Evolutionary conservation across 2,329 filamentous ascomycete genomes (phyloP), one percentile per base, ranked within the genome.

Genomic region (Magnaporthiopsis poae): DNA sequence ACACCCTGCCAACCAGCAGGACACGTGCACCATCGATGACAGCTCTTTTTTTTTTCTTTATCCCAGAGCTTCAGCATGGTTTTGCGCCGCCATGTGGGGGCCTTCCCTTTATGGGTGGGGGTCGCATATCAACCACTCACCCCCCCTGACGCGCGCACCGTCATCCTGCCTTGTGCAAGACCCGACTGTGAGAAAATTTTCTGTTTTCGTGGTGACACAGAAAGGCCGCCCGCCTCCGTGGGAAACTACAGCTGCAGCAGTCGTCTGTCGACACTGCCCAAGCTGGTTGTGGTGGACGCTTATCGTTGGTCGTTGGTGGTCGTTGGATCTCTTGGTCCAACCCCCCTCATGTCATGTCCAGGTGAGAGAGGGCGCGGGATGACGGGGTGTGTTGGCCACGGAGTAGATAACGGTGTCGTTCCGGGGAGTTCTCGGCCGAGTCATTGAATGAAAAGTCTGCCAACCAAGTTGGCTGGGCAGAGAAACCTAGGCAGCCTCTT

Each of bases 41-140:
- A 65, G 64, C 64, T 65, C 59, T 46, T 33, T 65, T 12, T 36
- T 12, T 36, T 36, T 36, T 35, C 5, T 7, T 7, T n/a, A 1
- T 52, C 18, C 46, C 46, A 56, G 46, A 3, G 46, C 46, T 56
- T 56, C n/a, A 8, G n/a, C 46, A 56, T 56, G 27, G 68, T 35
- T 36, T 36, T 67, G 65, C 66, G 68, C 66, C 65, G 66, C 67
- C 29, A 69, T 71, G 71, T 73, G 72, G 72, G 70, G 70, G 68
- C 67, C 46, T 25, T 36, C 12, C 9, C 46, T 56, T 56, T 11
- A n/a, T 56, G 27, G 63, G 68, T 68, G 72, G 71, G 72, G 64
- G 64, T 65, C 64, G 59, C 64, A 65, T 65, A 65, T 65, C 64
- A 61, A 52, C 64, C 63, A 35, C 46, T 3, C 31, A 31, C 2